Evolutionary conservation across 2,329 filamentous ascomycete genomes (phyloP).

Genomic region (Fusarium bulbicola): DNA sequence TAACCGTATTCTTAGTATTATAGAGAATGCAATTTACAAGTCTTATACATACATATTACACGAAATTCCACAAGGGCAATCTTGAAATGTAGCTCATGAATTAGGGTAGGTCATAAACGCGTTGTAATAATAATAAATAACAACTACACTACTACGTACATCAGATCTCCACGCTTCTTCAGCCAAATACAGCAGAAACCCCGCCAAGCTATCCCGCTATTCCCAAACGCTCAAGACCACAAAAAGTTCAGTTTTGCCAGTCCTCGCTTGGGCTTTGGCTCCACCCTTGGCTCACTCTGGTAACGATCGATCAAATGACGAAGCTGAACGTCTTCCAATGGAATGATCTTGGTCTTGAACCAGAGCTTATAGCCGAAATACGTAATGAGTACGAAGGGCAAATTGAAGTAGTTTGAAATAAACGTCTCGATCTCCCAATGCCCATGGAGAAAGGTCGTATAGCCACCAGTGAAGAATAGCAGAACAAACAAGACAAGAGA

Average conservation of each 20-base stretch:
- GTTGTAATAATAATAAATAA: not conserved
- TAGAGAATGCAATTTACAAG: accelerated
- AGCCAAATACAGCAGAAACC: not conserved
- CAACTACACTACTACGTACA: not conserved
- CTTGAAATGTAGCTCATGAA: accelerated
- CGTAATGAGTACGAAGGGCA: not conserved
- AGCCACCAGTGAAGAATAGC: not conserved
- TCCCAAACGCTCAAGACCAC: not conserved
- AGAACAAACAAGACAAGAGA: not conserved
- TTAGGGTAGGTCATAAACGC: not conserved
- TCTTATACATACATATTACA: not conserved
- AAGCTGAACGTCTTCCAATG: not conserved
- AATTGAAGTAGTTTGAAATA: slow-evolving; percentile 1
- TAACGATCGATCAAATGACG: not conserved
- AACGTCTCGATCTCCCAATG: not conserved
- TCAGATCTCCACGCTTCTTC: accelerated
- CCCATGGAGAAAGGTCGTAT: not conserved
- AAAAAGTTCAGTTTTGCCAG: not conserved
- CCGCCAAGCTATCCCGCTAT: not conserved
- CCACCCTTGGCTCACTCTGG: not conserved
- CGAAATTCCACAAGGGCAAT: not conserved
- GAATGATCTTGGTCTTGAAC: not conserved
- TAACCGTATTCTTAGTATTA: accelerated
- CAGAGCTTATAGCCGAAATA: not conserved
- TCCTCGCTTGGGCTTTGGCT: not conserved